Evolutionary conservation across 768 basidiomycete genomes (phyloP).

Genomic region (Mycena filopes): DNA sequence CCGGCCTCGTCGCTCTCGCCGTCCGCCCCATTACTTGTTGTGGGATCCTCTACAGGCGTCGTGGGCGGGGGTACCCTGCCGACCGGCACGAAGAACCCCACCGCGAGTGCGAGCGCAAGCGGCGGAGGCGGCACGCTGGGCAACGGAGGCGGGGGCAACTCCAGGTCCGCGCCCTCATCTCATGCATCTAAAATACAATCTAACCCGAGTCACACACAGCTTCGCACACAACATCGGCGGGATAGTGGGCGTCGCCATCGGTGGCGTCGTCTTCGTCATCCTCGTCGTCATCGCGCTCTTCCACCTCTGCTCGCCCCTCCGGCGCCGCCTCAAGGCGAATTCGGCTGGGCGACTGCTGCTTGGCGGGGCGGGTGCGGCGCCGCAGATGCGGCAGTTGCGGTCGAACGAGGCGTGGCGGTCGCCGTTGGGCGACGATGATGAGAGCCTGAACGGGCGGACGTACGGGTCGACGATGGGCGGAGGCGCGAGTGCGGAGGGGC

Average conservation of each 20-base stretch:
- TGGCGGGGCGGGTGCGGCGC: too few species aligned
- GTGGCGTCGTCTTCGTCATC: constrained; percentile 16
- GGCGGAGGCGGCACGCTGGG: too few species aligned
- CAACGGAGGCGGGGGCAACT: too few species aligned
- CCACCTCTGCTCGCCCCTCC: constrained; percentile 6
- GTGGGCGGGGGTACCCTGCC: too few species aligned
- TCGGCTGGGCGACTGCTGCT: background rate
- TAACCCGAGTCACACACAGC: too few species aligned
- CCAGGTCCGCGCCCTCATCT: too few species aligned
- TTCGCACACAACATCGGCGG: constrained; percentile 23
- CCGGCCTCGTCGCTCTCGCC: too few species aligned
- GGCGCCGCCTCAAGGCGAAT: background rate
- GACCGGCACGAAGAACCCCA: too few species aligned
- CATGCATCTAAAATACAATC: too few species aligned
- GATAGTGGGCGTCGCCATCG: constrained; percentile 23
- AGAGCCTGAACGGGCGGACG: background rate
- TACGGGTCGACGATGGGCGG: background rate
- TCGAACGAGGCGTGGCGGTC: background rate
- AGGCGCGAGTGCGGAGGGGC: background rate
- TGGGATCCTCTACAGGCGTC: too few species aligned
- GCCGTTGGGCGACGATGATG: constrained; percentile 1
- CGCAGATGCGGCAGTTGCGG: background rate
- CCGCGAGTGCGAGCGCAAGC: too few species aligned
- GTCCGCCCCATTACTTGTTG: too few species aligned
- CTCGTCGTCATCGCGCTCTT: constrained; percentile 14